Conservation (phyloP, 2,329 filamentous ascomycete species). For the Gremmenia infestans region DNA sequence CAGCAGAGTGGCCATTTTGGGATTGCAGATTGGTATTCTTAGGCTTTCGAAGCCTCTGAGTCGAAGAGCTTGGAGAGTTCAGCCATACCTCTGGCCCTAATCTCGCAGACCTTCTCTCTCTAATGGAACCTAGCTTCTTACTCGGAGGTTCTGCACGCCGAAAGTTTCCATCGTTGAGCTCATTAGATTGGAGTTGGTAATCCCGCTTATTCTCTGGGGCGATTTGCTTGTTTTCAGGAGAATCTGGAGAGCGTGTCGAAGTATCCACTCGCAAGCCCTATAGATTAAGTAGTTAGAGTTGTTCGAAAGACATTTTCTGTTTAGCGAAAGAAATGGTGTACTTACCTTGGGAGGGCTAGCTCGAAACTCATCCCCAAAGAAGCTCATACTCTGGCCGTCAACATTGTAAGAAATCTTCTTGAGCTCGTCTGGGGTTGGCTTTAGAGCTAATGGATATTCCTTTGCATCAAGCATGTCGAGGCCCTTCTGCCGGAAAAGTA, state of each 20-base stretch:
- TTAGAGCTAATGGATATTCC: slow-evolving; percentile 80
- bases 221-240: background rate
- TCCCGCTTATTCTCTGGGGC: background rate
- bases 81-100: slow-evolving; percentile 5
- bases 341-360: background rate
- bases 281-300: background rate
- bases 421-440: slow-evolving; percentile 75
- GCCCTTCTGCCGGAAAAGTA: slow-evolving; percentile 63
- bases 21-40: background rate
- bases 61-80: slow-evolving; percentile 18
- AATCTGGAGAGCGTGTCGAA: background rate
- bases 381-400: slow-evolving; percentile 41
- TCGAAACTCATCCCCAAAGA: slow-evolving; percentile 1
- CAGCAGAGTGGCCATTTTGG: slow-evolving; percentile 5
- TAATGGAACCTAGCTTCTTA: slow-evolving; percentile 13
- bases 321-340: background rate
- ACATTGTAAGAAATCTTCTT: slow-evolving; percentile 72
- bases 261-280: background rate
- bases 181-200: background rate
- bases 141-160: slow-evolving; percentile 10
- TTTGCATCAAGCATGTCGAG: slow-evolving; percentile 74
- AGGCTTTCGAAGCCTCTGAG: slow-evolving; percentile 9
- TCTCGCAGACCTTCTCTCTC: slow-evolving; percentile 13
- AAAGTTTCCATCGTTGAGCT: slow-evolving; percentile 4
- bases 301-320: background rate